Evolutionary conservation across 768 basidiomycete species (phyloP).

Genomic region (Polyporus arcularius): DNA sequence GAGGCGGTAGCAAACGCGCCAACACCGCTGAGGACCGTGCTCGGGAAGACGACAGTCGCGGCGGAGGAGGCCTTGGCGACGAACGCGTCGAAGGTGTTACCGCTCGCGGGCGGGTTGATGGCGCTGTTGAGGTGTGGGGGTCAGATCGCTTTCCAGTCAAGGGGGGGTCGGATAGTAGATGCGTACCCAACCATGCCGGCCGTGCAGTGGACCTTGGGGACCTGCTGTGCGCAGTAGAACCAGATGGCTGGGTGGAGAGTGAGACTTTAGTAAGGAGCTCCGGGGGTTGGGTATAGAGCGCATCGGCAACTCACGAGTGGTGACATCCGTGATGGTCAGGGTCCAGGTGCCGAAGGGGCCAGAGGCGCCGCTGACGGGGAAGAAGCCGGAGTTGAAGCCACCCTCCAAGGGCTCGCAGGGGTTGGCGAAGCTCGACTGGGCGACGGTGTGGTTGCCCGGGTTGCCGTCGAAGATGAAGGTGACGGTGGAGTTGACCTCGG

Average conservation of each 20-base stretch:
- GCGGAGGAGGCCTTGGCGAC: slow-evolving; percentile 34
- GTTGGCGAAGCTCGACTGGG: slow-evolving; percentile 47
- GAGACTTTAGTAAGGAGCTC: too few relatives aligned
- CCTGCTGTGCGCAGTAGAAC: slow-evolving; percentile 60
- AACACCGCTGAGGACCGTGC: slow-evolving; percentile 43
- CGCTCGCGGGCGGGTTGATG: slow-evolving; percentile 52
- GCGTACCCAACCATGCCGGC: slow-evolving; percentile 37
- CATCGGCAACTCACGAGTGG: slow-evolving; percentile 40
- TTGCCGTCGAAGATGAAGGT: slow-evolving; percentile 53
- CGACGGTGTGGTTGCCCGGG: slow-evolving; percentile 56
- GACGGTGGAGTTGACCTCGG: slow-evolving; percentile 42
- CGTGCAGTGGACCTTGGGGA: slow-evolving; percentile 43
- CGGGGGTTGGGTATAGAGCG: not conserved
- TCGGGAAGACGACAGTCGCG: slow-evolving; percentile 36
- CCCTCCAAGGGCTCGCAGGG: slow-evolving; percentile 46
- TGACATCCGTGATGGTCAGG: slow-evolving; percentile 50
- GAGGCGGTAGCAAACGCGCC: slow-evolving; percentile 50
- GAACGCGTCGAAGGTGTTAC: slow-evolving; percentile 44
- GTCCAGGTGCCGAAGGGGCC: slow-evolving; percentile 44
- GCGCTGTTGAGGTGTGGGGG: slow-evolving; percentile 30
- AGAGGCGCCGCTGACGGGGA: slow-evolving; percentile 35
- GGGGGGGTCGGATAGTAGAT: not conserved
- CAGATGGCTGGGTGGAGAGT: slow-evolving; percentile 43
- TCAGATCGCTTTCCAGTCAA: not conserved
- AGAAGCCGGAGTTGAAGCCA: slow-evolving; percentile 61